Evolutionary conservation across 371 early-diverging fungal genomes (phyloP), one percentile per base, ranked within the genome.

Genomic region (Syncephalastrum sp.): DNA sequence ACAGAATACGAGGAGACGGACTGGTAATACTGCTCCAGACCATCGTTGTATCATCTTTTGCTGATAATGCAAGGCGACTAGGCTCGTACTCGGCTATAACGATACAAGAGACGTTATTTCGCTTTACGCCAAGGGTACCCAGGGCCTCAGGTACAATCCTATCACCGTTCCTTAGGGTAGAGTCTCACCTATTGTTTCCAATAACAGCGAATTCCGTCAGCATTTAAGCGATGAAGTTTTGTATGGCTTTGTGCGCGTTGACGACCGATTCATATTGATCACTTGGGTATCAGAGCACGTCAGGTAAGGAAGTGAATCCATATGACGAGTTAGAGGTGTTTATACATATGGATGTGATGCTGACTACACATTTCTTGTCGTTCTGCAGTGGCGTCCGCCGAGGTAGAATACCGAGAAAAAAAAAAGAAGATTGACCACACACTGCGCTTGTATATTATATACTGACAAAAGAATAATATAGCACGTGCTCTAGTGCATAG

Each of bases 401-500:
- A 80, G 82, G 82, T 82, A 77, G 47, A 48, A 29, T 12, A 12
- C 17, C 21, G 24, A 21, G 15, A 10, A 25, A 29, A 21, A 21
- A 21, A 8, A 10, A 25, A 29, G 2, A 21, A 24, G n/a, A 42
- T 15, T 47, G 50, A 48, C 54, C 14, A 29, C 29, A 15, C 29
- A 14, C 50, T 53, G 47, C 15, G 21, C 21, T 21, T 21, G 21
- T 21, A 21, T 51, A 17, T 24, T 16, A 53, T 42, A 15, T 19
- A 45, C 50, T 46, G 16, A 57, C 13, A 29, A 42, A 53, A 43
- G 10, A 10, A 47, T 47, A n/a, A 12, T 29, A 50, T 65, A 81
- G 87, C 89, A 16, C 79, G 88, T 57, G 84, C 86, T 27, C 69
- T 89, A 25, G 88, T 89, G 25, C 89, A 89, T 57, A 87, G 89